phyloP scores from a whole-genome alignment of 139 green algal species.

The Chlorella vulgaris region DNA sequence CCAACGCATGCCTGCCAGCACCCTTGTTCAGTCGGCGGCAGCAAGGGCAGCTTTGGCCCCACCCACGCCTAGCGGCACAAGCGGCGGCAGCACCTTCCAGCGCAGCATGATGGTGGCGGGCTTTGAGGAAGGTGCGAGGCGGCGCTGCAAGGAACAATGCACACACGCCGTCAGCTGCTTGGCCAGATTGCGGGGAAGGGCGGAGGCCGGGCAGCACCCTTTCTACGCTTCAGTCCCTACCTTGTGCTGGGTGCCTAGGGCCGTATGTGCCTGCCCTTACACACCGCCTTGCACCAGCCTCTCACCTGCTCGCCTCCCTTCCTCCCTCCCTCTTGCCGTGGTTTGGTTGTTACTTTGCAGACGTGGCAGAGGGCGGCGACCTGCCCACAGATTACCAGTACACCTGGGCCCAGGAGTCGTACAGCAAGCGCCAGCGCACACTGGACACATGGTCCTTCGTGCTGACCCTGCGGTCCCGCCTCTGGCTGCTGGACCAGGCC shows the following conservation, averaged over 20 bases:
- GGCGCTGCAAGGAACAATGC: conserved; percentile 3
- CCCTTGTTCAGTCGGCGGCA: conserved; percentile 3
- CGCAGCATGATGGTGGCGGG: conserved; percentile 47
- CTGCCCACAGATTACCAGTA: conserved; percentile 59
- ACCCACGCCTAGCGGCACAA: too few relatives aligned
- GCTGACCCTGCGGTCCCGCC: conserved; percentile 62
- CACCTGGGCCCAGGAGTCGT: conserved; percentile 82
- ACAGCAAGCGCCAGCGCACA: conserved; percentile 66
- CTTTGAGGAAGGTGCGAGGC: conserved; percentile 38
- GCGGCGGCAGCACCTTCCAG: conserved; percentile 18
- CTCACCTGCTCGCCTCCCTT: too few relatives aligned
- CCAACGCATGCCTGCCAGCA: background rate
- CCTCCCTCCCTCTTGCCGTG: background rate
- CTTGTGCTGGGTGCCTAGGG: too few relatives aligned
- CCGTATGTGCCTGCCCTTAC: too few relatives aligned
- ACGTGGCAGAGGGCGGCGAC: background rate
- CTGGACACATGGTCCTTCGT: conserved; percentile 91
- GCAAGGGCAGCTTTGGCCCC: background rate
- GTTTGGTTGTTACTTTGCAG: too few relatives aligned
- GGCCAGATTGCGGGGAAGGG: too few relatives aligned
- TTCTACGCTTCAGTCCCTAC: too few relatives aligned
- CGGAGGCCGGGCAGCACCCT: too few relatives aligned
- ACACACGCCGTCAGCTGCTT: too few relatives aligned
- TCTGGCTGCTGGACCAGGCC: conserved; percentile 85
- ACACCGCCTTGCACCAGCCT: too few relatives aligned